A percentile compares a stretch with the other conserved stretches of the same genome.
Conservation (phyloP, 176 grass and related monocot species). For the Oryza brachyantha region DNA sequence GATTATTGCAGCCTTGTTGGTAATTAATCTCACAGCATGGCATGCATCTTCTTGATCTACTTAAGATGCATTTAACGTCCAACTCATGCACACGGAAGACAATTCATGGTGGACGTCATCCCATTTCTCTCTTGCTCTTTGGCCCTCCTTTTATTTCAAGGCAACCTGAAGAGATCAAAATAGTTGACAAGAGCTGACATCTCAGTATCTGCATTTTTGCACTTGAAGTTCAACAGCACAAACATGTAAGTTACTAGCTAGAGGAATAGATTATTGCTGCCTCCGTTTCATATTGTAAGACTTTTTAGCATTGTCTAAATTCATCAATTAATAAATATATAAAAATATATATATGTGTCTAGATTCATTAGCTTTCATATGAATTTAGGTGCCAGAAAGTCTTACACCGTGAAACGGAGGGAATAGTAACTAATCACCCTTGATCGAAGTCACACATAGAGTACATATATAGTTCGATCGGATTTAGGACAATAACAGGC, state of each 20-base stretch:
- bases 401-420: no score
- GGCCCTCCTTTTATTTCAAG: slow-evolving; percentile 11
- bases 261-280: background rate
- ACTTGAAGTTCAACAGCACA: background rate
- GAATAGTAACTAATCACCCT: no score
- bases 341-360: no score
- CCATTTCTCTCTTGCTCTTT: background rate
- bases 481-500: background rate
- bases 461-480: background rate
- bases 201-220: background rate
- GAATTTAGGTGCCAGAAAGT: no score
- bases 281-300: no score
- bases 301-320: no score
- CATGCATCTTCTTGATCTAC: background rate
- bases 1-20: slow-evolving; percentile 10
- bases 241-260: background rate
- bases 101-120: background rate
- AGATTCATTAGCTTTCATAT: no score
- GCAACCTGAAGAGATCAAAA: background rate
- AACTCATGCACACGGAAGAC: slow-evolving; percentile 6
- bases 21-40: background rate
- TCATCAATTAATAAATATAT: no score
- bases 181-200: background rate
- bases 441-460: no score
- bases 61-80: background rate